Percentiles rank a stretch among this genome's conserved stretches.
phyloP scores from a whole-genome alignment of 31 red algal genomes.

The Odonthalia washingtoniensis region DNA sequence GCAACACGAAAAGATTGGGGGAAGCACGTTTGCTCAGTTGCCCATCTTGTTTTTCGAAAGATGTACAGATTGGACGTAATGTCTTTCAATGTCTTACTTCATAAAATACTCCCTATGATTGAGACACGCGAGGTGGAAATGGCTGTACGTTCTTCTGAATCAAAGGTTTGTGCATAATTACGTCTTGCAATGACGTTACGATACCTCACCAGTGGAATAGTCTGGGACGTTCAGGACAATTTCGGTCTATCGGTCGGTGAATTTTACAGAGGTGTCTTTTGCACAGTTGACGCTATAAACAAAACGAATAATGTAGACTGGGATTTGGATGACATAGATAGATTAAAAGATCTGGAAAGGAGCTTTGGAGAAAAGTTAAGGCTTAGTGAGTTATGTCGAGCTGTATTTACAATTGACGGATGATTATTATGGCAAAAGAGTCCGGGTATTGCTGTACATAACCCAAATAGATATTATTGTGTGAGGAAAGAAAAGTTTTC shows the following conservation, averaged over 20 bases:
- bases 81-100: too few relatives aligned
- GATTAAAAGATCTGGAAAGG: neutral
- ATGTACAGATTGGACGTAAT: neutral
- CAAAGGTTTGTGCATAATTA: neutral
- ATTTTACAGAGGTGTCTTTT: neutral
- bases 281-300: too few relatives aligned
- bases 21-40: neutral
- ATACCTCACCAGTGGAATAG: neutral
- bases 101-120: too few relatives aligned
- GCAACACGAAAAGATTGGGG: neutral
- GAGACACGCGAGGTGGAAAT: neutral
- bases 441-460: too few relatives aligned
- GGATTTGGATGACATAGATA: too few relatives aligned
- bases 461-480: neutral
- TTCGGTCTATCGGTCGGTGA: neutral
- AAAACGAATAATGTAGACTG: neutral
- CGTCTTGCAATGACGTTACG: neutral
- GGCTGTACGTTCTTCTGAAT: neutral
- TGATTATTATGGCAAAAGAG: neutral
- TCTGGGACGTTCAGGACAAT: neutral
- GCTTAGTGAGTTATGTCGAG: neutral
- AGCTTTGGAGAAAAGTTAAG: neutral
- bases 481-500: neutral
- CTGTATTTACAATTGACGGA: neutral
- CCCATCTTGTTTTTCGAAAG: neutral